Evolutionary conservation across 176 grass and related monocot species (phyloP), one percentile per base, ranked within the genome.

Genomic region (Oryza longistaminata): DNA sequence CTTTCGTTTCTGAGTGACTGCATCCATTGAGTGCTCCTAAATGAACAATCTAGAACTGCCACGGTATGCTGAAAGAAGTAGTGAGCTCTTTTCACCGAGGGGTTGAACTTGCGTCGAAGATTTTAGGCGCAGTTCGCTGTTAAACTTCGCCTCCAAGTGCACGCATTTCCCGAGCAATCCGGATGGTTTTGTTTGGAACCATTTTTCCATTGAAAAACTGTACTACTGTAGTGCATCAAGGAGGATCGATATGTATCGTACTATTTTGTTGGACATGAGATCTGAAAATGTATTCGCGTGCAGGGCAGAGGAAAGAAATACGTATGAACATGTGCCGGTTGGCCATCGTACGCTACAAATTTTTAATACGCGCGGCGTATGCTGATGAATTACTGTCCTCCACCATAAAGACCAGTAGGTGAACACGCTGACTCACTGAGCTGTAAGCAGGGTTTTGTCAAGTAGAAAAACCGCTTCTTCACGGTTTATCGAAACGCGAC

Each of bases 1-100:
- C 88, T 90, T 90, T 86, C 84, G 73, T 79, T 55, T 91, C 77
- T 82, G 34, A 86, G 77, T 90, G 46, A 66, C 78, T 58, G 42
- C 66, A 4, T 66, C 71, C 39, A 37, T 92, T 77, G 50, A 83
- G 72, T 86, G 82, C 65, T 35, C 79, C 14, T 67, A 26, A 31
- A 46, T 17, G 50, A 71, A 48, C 79, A 4, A 25, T 27, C 74
- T 65, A 29, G 61, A 58, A 35, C 55, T 35, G 45, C 2, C 45
- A 26, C 11, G 25, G n/a, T 29, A 29, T 67, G 48, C 64, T n/a
- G 26, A 61, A 64, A 4, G 14, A 66, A 16, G 44, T 6, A 58
- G 53, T 58, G 53, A 19, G 7, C 8, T 58, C 7, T 31, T 21
- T 76, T 64, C 6, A 31, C 12, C 53, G 17, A 7, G 0, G 40